Evolutionary conservation across 1,284 basidiomycete species (phyloP).

Genomic region (Tilletia horrida): DNA sequence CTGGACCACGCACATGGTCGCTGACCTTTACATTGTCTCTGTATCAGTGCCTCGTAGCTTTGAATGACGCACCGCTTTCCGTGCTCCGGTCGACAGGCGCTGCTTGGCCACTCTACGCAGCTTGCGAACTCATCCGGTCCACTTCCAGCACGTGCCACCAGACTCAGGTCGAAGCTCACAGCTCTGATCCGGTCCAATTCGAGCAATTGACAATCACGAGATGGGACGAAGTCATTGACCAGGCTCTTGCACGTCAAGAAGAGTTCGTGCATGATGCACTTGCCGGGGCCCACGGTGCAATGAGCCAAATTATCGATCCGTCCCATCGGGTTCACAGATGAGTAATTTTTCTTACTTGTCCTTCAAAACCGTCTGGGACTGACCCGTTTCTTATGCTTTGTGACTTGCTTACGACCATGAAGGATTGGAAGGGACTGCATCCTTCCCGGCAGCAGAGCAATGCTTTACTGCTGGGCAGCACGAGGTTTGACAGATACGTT

Average conservation of each 20-base stretch:
- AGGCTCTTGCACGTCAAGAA: constrained; percentile 69
- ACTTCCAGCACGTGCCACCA: constrained; percentile 41
- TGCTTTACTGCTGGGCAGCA: constrained; percentile 69
- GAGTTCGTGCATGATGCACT: constrained; percentile 70
- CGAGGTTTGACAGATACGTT: constrained; percentile 63
- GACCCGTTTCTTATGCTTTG: background rate
- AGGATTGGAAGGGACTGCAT: constrained; percentile 64
- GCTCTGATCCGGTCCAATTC: constrained; percentile 51
- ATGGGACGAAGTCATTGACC: constrained; percentile 71
- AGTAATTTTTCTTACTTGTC: constrained; percentile 54
- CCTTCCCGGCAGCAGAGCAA: constrained; percentile 71
- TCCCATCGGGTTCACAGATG: constrained; percentile 61
- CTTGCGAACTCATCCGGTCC: constrained; percentile 70
- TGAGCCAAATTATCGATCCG: constrained; percentile 69
- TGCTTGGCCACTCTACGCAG: constrained; percentile 69
- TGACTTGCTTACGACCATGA: constrained; percentile 51
- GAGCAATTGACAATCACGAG: constrained; percentile 31
- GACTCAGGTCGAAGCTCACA: background rate
- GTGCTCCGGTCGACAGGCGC: constrained; percentile 68
- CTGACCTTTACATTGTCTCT: background rate
- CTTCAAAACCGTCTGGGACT: background rate
- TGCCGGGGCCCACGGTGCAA: constrained; percentile 64
- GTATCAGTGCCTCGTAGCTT: constrained; percentile 58
- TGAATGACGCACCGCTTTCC: constrained; percentile 62
- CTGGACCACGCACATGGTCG: background rate